A percentile compares a stretch with the other conserved stretches of the same genome.
phyloP scores from a whole-genome alignment of 1,284 basidiomycete genomes.

The Ceratobasidium sp. region DNA sequence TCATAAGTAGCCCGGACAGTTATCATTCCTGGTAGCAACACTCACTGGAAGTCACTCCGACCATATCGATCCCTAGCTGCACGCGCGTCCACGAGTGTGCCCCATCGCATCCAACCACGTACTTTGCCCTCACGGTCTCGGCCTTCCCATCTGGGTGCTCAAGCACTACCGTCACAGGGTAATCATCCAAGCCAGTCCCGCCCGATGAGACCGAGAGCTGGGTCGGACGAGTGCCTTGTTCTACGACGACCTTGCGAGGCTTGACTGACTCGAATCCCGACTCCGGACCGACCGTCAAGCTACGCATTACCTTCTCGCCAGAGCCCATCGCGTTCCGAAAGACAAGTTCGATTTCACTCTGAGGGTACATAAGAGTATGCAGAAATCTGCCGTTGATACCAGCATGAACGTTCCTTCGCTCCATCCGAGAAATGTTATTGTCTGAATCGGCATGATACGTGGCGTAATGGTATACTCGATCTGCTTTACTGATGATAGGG shows the following conservation, averaged over 20 bases:
- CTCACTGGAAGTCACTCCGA: constrained; percentile 75
- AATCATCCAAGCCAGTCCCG: constrained; percentile 57
- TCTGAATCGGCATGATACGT: not conserved
- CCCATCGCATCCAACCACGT: constrained; percentile 71
- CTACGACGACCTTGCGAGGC: constrained; percentile 63
- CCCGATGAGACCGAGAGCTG: constrained; percentile 62
- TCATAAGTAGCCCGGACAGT: not conserved
- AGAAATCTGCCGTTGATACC: constrained; percentile 8
- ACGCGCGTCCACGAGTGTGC: constrained; percentile 87
- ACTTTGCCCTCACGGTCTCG: constrained; percentile 67
- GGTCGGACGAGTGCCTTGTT: constrained; percentile 65
- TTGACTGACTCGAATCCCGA: not conserved
- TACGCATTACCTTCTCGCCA: not conserved
- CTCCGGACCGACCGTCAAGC: not conserved
- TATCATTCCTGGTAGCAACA: constrained; percentile 35
- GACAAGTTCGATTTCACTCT: constrained; percentile 62
- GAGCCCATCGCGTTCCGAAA: constrained; percentile 69
- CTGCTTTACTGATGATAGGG: not conserved
- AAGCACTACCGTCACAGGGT: constrained; percentile 66
- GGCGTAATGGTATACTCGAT: not conserved
- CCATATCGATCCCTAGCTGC: constrained; percentile 71
- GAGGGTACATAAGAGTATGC: too few species aligned
- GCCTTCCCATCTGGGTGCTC: constrained; percentile 48
- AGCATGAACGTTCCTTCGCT: not conserved
- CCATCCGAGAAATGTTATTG: constrained; percentile 1